A percentile compares a stretch with the other conserved stretches of the same genome.
Evolutionary conservation across 2,329 filamentous ascomycete genomes (phyloP).

Genomic region (Parastagonospora nodorum): DNA sequence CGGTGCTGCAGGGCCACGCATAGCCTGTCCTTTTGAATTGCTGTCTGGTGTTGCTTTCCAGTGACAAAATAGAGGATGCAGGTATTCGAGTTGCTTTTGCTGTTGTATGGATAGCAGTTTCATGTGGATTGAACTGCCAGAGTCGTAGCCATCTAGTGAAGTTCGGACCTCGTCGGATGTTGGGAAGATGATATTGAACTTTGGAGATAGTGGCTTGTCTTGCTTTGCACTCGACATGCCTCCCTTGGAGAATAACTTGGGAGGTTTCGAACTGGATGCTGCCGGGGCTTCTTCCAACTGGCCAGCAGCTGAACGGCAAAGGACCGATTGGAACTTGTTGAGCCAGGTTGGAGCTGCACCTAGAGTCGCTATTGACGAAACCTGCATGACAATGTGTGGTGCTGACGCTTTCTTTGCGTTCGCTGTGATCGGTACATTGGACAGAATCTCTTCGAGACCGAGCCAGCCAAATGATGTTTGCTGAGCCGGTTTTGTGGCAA

Average conservation of each 20-base stretch:
- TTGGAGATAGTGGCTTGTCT: slow-evolving; percentile 50
- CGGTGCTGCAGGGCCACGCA: slow-evolving; percentile 68
- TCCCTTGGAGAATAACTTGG: slow-evolving; percentile 16
- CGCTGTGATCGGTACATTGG: slow-evolving; percentile 48
- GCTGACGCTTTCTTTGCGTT: slow-evolving; percentile 22
- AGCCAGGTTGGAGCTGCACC: slow-evolving; percentile 75
- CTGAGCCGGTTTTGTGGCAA: slow-evolving; percentile 48
- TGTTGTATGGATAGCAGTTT: slow-evolving; percentile 74
- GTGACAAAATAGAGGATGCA: slow-evolving; percentile 72
- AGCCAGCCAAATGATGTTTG: slow-evolving; percentile 77
- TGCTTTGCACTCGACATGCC: not conserved
- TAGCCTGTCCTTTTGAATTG: slow-evolving; percentile 14
- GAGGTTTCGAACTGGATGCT: slow-evolving; percentile 3
- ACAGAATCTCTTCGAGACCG: slow-evolving; percentile 65
- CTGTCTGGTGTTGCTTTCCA: slow-evolving; percentile 62
- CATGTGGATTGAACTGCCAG: slow-evolving; percentile 81
- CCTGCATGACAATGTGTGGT: slow-evolving; percentile 60
- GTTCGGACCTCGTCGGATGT: slow-evolving; percentile 77
- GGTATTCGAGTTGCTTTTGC: slow-evolving; percentile 72
- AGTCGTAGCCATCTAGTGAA: slow-evolving; percentile 77
- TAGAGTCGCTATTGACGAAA: slow-evolving; percentile 83
- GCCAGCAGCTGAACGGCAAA: slow-evolving; percentile 15
- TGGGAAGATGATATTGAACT: slow-evolving; percentile 78
- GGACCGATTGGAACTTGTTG: slow-evolving; percentile 55
- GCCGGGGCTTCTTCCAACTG: not conserved